These are phyloP conservation scores for Selaginella tamariscina DNA, from an alignment of 75 land plant genomes.

Conservation along the genomic window DNA sequence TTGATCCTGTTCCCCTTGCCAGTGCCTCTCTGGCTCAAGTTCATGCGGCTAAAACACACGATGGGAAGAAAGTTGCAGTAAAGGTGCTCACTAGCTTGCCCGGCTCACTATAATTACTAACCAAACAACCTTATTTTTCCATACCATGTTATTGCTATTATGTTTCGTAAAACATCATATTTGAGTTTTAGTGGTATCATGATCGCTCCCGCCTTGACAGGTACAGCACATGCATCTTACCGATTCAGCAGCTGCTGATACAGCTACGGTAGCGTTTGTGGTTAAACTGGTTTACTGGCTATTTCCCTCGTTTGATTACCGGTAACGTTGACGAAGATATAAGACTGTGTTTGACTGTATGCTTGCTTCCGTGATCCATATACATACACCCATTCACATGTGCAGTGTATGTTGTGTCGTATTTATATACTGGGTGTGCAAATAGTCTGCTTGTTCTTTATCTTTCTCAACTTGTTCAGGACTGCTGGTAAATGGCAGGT, in stretches of 20 bases:
- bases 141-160: too few species aligned
- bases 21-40: slow-evolving; percentile 99
- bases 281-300: slow-evolving; percentile 55
- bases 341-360: slow-evolving; percentile 6
- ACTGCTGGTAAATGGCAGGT: slow-evolving; percentile 35
- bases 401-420: too few species aligned
- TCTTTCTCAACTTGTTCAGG: background rate
- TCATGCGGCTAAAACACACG: slow-evolving; percentile 65
- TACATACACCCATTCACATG: too few species aligned
- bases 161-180: too few species aligned
- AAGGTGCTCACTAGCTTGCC: too few species aligned
- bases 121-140: too few species aligned
- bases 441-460: too few species aligned
- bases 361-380: too few species aligned
- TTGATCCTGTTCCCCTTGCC: slow-evolving; percentile 73
- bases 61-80: slow-evolving; percentile 86
- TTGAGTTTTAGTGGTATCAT: too few species aligned
- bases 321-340: slow-evolving; percentile 33
- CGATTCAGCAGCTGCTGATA: slow-evolving; percentile 82
- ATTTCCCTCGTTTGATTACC: slow-evolving; percentile 86
- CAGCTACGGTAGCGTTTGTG: slow-evolving; percentile 68
- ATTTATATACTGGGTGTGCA: too few species aligned
- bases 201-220: too few species aligned
- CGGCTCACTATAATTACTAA: too few species aligned
- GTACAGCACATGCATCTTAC: slow-evolving; percentile 96